Conservation (phyloP, 768 basidiomycete genomes). For the Tulasnella sp. region DNA sequence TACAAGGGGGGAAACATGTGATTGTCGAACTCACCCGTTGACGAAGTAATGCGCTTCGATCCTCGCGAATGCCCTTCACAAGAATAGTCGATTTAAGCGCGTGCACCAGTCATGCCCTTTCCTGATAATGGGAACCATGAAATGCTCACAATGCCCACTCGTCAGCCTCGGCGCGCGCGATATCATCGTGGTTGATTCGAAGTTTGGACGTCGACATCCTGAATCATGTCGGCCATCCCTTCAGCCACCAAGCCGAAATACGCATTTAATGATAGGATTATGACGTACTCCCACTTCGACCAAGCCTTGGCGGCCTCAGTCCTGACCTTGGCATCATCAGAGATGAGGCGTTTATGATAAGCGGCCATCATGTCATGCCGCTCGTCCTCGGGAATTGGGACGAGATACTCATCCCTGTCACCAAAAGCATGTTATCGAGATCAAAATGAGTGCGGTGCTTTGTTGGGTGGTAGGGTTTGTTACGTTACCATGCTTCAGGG, state of each 20-base stretch:
- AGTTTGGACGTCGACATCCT: conserved; percentile 81
- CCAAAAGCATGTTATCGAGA: conserved; percentile 2
- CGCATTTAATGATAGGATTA: background rate
- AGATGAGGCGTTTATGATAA: conserved; percentile 71
- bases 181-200: conserved; percentile 52
- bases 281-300: conserved; percentile 80
- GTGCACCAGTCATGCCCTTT: too few species aligned
- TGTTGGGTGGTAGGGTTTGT: too few species aligned
- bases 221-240: conserved; percentile 15
- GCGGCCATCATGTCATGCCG: conserved; percentile 72
- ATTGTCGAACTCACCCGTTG: background rate
- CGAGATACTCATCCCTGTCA: conserved; percentile 70
- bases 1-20: conserved; percentile 25
- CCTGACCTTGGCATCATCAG: conserved; percentile 54
- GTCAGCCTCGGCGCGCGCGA: conserved; percentile 60
- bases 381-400: conserved; percentile 69
- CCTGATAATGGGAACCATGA: too few species aligned
- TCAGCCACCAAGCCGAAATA: background rate
- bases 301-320: conserved; percentile 70
- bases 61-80: conserved; percentile 65
- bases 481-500: conserved; percentile 71
- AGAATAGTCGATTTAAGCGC: too few species aligned
- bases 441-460: background rate
- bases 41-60: conserved; percentile 40
- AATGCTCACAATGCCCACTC: conserved; percentile 59